These are phyloP conservation scores for Erodium maritimum DNA, from an alignment of 345 rosid genomes.

Conservation along the genomic window DNA sequence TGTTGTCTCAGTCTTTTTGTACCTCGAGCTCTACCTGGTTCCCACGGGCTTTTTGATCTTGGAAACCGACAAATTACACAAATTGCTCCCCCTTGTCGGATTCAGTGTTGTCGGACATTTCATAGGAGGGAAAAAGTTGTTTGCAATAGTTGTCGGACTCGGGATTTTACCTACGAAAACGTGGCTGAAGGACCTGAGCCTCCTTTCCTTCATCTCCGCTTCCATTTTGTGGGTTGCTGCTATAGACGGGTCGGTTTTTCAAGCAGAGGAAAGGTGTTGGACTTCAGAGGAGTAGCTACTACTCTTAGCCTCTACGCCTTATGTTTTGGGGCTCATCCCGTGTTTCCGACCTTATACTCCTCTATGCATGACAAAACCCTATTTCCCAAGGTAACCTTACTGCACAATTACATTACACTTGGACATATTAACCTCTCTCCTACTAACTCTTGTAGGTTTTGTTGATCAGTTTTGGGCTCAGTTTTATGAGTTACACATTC, in stretches of 20 bases:
- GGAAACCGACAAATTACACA: conserved; percentile 15
- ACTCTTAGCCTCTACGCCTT: conserved; percentile 13
- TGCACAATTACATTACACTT: too few species aligned
- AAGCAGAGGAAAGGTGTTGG: conserved; percentile 8
- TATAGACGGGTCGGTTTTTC: conserved; percentile 11
- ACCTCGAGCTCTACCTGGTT: conserved; percentile 8
- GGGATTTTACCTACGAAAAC: conserved; percentile 10
- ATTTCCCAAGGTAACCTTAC: conserved; percentile 13
- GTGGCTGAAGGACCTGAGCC: conserved; percentile 12
- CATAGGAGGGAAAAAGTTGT: conserved; percentile 7
- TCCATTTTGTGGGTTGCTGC: conserved; percentile 9
- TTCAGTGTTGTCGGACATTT: background rate
- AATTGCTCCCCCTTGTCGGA: conserved; percentile 8
- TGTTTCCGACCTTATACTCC: conserved; percentile 7
- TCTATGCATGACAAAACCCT: conserved; percentile 7
- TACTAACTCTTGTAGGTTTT: background rate
- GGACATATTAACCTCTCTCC: too few species aligned
- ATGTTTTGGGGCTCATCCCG: conserved; percentile 9
- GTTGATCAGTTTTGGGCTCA: background rate
- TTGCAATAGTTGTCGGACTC: conserved; percentile 6
- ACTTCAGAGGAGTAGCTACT: conserved; percentile 8
- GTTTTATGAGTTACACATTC: background rate
- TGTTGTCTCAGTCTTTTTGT: conserved; percentile 4
- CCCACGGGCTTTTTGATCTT: conserved; percentile 12
- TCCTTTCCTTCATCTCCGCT: conserved; percentile 8